Evolutionary conservation across 2,329 filamentous ascomycete genomes (phyloP), one percentile per base, ranked within the genome.

Genomic region (Fusarium sp.): DNA sequence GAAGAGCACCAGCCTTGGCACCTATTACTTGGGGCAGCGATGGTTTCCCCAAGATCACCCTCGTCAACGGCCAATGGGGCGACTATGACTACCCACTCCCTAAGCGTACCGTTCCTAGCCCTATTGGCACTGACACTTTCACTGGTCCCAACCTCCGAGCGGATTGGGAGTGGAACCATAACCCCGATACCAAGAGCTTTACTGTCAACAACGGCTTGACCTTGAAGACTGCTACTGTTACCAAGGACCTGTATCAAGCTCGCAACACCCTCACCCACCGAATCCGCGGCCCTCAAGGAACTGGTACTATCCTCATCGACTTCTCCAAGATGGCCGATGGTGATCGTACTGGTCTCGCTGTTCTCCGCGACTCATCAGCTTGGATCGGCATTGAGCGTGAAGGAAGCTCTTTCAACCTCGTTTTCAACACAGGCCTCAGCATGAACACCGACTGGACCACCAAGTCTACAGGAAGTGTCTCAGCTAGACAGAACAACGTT

Each of bases 1-100:
- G 89, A 0, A 83, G 89, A n/a, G 85, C 89, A 15, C 89, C 89
- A 0, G 86, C 89, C 1, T 79, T 89, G 2, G 88, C 89, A 0
- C 88, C 89, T 0, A 84, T 82, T 0, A 89, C 65, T 7, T 67
- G 65, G 65, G 65, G 65, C 12, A 61, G 53, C 0, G 65, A 68
- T n/a, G 65, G 65, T 0, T 68, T 38, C 15, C 65, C 65, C 5
- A 38, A 22, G 1, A 47, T 68, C 18, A 51, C 41, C 0, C 28
- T 36, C 0, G 54, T 68, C 3, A 68, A 68, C 5, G 65, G 65
- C 0, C 45, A 44, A 17, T 68, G 65, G 63, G 65, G 65, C 5
- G 41, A 68, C 12, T 68, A 68, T 13, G 54, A 68, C 3, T 68
- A 68, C 18, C 65, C 65, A 4, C 63, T 68, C 1, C 24, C 65